phyloP scores from a whole-genome alignment of 116 monocot genomes.

The Phalaenopsis hybrid region DNA sequence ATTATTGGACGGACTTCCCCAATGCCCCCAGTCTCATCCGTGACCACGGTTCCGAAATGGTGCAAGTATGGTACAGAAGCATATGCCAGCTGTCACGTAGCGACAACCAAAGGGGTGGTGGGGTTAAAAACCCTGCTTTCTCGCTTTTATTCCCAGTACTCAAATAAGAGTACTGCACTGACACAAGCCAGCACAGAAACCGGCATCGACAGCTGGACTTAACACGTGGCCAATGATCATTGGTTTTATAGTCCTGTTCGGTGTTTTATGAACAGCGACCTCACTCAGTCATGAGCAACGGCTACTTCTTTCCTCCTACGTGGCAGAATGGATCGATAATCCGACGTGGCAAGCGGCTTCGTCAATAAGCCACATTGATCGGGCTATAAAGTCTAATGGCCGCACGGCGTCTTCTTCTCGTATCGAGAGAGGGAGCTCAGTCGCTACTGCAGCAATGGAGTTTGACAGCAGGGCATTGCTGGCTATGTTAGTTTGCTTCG shows the following conservation, averaged over 20 bases:
- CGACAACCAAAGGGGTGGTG: not conserved
- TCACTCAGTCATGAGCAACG: constrained; percentile 1
- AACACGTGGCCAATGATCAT: not conserved
- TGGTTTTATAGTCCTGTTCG: not conserved
- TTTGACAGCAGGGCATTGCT: not conserved
- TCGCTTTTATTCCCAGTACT: not conserved
- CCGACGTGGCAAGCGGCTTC: constrained; percentile 10
- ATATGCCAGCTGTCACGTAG: not conserved
- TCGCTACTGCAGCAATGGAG: not conserved
- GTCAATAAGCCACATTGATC: not conserved
- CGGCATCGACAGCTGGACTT: constrained; percentile 4
- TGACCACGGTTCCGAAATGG: not conserved
- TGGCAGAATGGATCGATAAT: not conserved
- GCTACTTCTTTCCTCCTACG: constrained; percentile 8
- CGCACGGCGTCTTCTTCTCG: not conserved
- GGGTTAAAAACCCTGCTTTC: not conserved
- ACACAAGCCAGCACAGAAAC: constrained; percentile 6
- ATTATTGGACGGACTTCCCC: not conserved
- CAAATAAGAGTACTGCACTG: not conserved
- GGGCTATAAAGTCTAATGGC: constrained; percentile 9
- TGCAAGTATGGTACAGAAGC: not conserved
- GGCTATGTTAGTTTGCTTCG: not conserved
- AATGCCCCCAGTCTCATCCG: not conserved
- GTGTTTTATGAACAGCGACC: constrained; percentile 1
- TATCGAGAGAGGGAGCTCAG: not conserved